phyloP scores from a whole-genome alignment of 495 filamentous ascomycete species.

The Penicillium parvum region DNA sequence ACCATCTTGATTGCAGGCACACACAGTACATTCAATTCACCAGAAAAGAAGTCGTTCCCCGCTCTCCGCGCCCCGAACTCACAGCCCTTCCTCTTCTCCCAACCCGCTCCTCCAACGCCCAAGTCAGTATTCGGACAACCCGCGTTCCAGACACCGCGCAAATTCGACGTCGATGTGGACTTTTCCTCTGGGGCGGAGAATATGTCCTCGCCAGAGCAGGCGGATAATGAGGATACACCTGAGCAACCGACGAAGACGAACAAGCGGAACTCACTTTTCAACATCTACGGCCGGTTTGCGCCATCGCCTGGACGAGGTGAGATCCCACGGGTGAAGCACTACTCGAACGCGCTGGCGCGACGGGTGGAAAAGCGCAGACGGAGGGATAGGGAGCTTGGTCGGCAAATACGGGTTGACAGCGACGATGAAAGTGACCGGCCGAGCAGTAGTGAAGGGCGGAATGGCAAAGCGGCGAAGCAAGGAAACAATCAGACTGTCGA shows the following conservation, averaged over 20 bases:
- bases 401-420: constrained; percentile 43
- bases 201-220: constrained; percentile 67
- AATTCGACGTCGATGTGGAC: constrained; percentile 60
- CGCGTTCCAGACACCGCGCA: constrained; percentile 77
- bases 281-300: constrained; percentile 42
- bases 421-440: constrained; percentile 57
- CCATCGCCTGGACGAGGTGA: constrained; percentile 56
- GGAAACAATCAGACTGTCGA: constrained; percentile 3
- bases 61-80: constrained; percentile 46
- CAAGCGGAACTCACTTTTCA: constrained; percentile 43
- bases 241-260: constrained; percentile 48
- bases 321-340: constrained; percentile 48
- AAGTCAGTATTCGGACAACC: constrained; percentile 56
- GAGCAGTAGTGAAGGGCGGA: constrained; percentile 38
- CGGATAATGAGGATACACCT: constrained; percentile 66
- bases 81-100: constrained; percentile 44
- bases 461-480: constrained; percentile 17
- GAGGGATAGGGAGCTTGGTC: constrained; percentile 42
- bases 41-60: constrained; percentile 43
- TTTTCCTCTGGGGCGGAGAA: constrained; percentile 79
- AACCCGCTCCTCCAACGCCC: constrained; percentile 22
- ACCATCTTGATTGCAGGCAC: constrained; percentile 32
- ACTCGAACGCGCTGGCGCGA: constrained; percentile 48
- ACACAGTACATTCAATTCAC: constrained; percentile 49
- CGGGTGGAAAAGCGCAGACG: constrained; percentile 53